Percentiles rank a stretch among this genome's conserved stretches.
These are phyloP conservation scores for Calamus simplicifolius DNA, from an alignment of 176 grass and related monocot species.

Conservation along the genomic window DNA sequence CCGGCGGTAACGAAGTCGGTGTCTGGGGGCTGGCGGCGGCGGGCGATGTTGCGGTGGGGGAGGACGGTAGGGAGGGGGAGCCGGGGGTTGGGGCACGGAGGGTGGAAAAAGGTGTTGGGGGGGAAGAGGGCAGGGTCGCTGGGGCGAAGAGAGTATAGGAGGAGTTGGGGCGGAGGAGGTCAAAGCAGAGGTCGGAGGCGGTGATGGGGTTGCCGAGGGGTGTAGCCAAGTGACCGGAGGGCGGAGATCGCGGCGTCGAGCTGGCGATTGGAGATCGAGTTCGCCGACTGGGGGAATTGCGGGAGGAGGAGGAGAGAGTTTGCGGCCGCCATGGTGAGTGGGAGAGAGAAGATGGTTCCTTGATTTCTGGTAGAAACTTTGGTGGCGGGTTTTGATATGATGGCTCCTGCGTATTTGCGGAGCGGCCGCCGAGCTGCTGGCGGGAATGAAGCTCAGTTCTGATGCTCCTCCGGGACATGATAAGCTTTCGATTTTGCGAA, in stretches of 20 bases:
- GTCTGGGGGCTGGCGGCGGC: not conserved
- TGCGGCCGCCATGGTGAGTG: too few relatives aligned
- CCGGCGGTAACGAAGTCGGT: slow-evolving; percentile 4
- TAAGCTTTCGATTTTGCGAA: too few relatives aligned
- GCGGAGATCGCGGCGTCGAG: slow-evolving; percentile 17
- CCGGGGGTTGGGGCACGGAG: not conserved
- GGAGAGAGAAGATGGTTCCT: too few relatives aligned
- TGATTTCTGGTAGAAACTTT: too few relatives aligned
- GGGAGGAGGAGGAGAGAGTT: not conserved
- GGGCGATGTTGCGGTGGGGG: not conserved
- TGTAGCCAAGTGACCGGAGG: slow-evolving; percentile 20
- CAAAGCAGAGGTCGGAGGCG: slow-evolving; percentile 20
- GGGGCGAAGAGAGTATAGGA: slow-evolving; percentile 18
- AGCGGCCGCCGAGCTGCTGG: too few relatives aligned
- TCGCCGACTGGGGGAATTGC: not conserved
- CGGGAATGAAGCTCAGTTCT: too few relatives aligned
- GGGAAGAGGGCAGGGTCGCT: slow-evolving; percentile 16
- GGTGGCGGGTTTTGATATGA: too few relatives aligned
- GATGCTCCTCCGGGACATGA: too few relatives aligned
- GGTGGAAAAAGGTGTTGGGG: too few relatives aligned
- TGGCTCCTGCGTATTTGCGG: too few relatives aligned
- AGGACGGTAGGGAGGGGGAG: too few relatives aligned
- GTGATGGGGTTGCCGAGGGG: slow-evolving; percentile 22
- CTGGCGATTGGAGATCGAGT: slow-evolving; percentile 1
- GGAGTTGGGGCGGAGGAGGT: slow-evolving; percentile 1